Conservation (phyloP, 345 rosid species). For the Carallia pectinifolia region DNA sequence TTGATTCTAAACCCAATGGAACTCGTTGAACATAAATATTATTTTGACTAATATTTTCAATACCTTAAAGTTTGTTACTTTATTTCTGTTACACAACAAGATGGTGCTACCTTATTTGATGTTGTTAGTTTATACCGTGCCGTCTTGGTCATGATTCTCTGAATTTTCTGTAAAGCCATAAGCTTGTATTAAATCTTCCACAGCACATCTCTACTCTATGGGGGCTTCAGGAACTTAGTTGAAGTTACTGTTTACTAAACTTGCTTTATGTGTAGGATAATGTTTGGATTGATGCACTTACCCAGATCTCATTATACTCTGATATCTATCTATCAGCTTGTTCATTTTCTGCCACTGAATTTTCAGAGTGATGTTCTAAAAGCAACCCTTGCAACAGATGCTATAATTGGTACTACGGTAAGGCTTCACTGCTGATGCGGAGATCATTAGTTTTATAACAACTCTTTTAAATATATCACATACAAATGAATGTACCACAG, state of each 20-base stretch:
- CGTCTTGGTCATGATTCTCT: neutral
- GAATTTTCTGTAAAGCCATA: neutral
- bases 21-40: neutral
- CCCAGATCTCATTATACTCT: neutral
- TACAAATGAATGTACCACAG: neutral
- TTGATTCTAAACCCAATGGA: neutral
- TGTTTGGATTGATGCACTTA: neutral
- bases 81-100: neutral
- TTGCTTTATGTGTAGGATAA: neutral
- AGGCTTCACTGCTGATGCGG: slow-evolving; percentile 15
- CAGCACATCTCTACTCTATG: neutral
- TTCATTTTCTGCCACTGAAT: slow-evolving; percentile 19
- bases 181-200: neutral
- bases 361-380: slow-evolving; percentile 74
- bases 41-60: neutral
- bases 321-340: neutral
- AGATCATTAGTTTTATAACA: neutral
- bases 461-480: neutral
- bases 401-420: slow-evolving; percentile 82
- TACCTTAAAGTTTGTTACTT: neutral
- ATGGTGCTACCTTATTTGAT: neutral
- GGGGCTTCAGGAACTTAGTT: neutral
- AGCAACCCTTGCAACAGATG: slow-evolving; percentile 89
- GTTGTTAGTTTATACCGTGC: neutral
- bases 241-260: neutral